A percentile compares a stretch with the other conserved stretches of the same genome.
Evolutionary conservation across 192 early-diverging fungal genomes (phyloP).

Genomic region (Polychytrium aggregatum): DNA sequence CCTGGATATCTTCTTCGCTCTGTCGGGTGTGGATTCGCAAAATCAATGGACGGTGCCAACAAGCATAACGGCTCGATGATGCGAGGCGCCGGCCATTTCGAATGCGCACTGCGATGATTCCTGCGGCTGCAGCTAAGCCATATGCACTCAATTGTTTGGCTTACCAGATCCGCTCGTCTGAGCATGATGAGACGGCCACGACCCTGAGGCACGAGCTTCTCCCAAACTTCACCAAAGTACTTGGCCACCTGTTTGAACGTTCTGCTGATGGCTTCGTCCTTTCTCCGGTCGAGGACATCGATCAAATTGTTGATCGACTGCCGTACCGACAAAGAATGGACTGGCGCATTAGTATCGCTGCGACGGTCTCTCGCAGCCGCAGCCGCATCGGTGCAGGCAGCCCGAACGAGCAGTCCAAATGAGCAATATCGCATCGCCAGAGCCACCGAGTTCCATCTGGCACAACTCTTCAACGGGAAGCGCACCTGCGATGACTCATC

Average conservation of each 20-base stretch:
- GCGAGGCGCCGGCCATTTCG: no score
- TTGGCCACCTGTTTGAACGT: constrained; percentile 88
- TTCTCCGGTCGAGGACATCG: constrained; percentile 81
- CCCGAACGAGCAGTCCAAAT: constrained; percentile 1
- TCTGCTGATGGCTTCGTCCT: constrained; percentile 93
- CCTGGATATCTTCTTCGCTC: constrained; percentile 7
- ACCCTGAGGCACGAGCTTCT: constrained; percentile 79
- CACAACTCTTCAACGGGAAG: no score
- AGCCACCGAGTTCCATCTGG: no score
- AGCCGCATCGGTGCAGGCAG: not conserved
- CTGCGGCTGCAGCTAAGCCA: no score
- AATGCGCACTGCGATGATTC: no score
- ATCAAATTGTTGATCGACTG: constrained; percentile 80
- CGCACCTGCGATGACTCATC: constrained; percentile 68
- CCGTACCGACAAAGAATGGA: no score
- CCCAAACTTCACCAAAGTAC: constrained; percentile 82
- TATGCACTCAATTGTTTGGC: no score
- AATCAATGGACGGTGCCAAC: not conserved
- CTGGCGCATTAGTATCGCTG: no score
- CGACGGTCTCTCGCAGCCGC: no score
- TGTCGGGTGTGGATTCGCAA: no score
- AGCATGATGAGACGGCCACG: constrained; percentile 79
- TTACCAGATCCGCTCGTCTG: constrained; percentile 34
- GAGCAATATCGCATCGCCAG: not conserved
- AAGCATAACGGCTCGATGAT: no score